A percentile compares a stretch with the other conserved stretches of the same genome.
phyloP scores from a whole-genome alignment of 1,284 basidiomycete species.

The Schizophyllum amplum region DNA sequence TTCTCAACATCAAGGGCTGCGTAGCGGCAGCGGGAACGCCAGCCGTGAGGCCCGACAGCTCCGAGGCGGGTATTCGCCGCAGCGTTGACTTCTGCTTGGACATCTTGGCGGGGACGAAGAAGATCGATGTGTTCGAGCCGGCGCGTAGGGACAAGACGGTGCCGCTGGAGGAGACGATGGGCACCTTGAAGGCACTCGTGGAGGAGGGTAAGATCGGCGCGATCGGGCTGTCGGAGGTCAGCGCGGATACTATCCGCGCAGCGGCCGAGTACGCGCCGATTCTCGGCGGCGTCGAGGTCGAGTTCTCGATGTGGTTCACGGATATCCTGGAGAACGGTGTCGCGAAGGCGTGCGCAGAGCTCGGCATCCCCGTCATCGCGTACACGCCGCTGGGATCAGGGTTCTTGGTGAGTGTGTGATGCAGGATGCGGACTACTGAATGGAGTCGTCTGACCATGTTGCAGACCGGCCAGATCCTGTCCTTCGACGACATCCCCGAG shows the following conservation, averaged over 20 bases:
- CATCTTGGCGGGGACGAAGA: slow-evolving; percentile 36
- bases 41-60: slow-evolving; percentile 1
- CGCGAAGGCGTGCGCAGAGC: slow-evolving; percentile 27
- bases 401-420: slow-evolving; percentile 29
- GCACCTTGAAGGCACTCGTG: slow-evolving; percentile 26
- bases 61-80: slow-evolving; percentile 26
- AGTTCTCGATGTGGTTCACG: slow-evolving; percentile 43
- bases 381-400: slow-evolving; percentile 25
- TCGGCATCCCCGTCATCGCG: slow-evolving; percentile 34
- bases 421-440: neutral
- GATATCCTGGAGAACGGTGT: slow-evolving; percentile 34
- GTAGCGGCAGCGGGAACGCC: neutral
- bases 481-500: slow-evolving; percentile 28
- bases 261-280: slow-evolving; percentile 43
- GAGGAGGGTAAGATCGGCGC: slow-evolving; percentile 17
- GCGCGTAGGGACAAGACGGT: slow-evolving; percentile 17
- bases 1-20: slow-evolving; percentile 32
- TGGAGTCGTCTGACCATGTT: slow-evolving; percentile 2
- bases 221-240: slow-evolving; percentile 13
- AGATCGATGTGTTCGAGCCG: slow-evolving; percentile 40
- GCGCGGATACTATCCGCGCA: slow-evolving; percentile 35
- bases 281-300: slow-evolving; percentile 38
- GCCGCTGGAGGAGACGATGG: slow-evolving; percentile 25
- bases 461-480: slow-evolving; percentile 36
- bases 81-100: slow-evolving; percentile 32